phyloP scores from a whole-genome alignment of 2,329 filamentous ascomycete species.

The Penicillium sclerotiorum region DNA sequence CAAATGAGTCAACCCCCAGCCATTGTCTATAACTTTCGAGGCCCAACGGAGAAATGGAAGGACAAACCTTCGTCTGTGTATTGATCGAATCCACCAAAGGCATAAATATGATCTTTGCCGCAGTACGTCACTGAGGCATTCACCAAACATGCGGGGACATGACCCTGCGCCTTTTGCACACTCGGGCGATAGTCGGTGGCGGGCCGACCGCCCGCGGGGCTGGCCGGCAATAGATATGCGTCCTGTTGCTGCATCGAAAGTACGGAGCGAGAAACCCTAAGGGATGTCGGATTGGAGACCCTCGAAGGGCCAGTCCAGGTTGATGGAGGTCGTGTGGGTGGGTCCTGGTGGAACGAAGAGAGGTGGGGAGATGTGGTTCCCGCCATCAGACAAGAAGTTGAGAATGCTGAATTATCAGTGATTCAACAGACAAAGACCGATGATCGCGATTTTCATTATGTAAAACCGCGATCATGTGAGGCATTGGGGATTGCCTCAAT shows the following conservation, averaged over 20 bases:
- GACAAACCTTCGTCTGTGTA: slow-evolving; percentile 83
- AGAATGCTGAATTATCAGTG: neutral
- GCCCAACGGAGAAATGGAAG: neutral
- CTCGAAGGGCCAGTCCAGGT: slow-evolving; percentile 32
- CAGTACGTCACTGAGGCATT: slow-evolving; percentile 99
- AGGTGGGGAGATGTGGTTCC: slow-evolving; percentile 28
- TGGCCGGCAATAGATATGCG: slow-evolving; percentile 90
- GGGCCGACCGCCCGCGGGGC: slow-evolving; percentile 68
- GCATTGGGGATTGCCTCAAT: no score
- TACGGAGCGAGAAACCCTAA: slow-evolving; percentile 38
- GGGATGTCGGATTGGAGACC: slow-evolving; percentile 28
- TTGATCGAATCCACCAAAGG: slow-evolving; percentile 97
- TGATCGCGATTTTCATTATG: neutral
- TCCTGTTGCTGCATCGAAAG: slow-evolving; percentile 57
- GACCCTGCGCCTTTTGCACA: slow-evolving; percentile 75
- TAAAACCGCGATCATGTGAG: no score
- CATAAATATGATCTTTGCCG: slow-evolving; percentile 95
- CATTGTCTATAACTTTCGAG: no score
- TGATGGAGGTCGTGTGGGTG: slow-evolving; percentile 31
- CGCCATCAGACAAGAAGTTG: slow-evolving; percentile 31
- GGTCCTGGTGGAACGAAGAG: slow-evolving; percentile 36
- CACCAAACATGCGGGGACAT: slow-evolving; percentile 89
- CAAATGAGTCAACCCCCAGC: neutral
- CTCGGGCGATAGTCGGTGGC: slow-evolving; percentile 78
- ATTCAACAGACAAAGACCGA: neutral